Evolutionary conservation across 2,329 filamentous ascomycete genomes (phyloP), one percentile per base, ranked within the genome.

Genomic region (Pseudocercospora pini-densiflorae): DNA sequence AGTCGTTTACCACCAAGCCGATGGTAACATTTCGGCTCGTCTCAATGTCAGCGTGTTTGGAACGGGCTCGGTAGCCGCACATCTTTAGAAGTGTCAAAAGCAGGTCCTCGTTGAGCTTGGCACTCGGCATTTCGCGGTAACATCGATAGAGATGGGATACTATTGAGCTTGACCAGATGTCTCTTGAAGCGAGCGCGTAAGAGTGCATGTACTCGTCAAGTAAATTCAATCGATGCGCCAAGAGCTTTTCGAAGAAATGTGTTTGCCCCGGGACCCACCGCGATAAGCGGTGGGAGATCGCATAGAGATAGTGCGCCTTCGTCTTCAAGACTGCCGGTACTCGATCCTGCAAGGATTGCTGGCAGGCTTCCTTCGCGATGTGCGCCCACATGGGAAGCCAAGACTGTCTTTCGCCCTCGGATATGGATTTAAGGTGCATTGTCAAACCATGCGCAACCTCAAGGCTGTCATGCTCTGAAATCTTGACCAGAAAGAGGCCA

Each of bases 1-100:
- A 77, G 57, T 77, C 74, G 4, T 68, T 45, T 12, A 70, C 58
- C 23, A 78, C 40, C 27, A 67, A 51, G 27, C 19, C 33, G 2
- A 66, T 55, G 12, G 65, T 59, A 29, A 64, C 59, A 43, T 64
- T 69, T 45, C 36, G 53, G 21, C 29, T 29, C 10, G 64, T 58
- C 24, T 59, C 61, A 51, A 33, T 23, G 31, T 67, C 65, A 24
- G 23, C 27, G 5, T 29, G 45, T 24, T 29, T 40, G 21, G 12
- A 36, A 3, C 53, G 9, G 53, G 59, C 45, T 27, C 64, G 58
- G 40, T 12, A 43, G 21, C 47, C 60, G 24, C 59, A 55, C 64
- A 59, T n/a, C n/a, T 31, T 40, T 21, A 67, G 31, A 21, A 62
- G 60, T 19, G 61, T 64, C 12, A 61, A 43, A 59, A 67, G 59